phyloP scores from a whole-genome alignment of 176 grass and related monocot species.

The Lolium multiflorum region DNA sequence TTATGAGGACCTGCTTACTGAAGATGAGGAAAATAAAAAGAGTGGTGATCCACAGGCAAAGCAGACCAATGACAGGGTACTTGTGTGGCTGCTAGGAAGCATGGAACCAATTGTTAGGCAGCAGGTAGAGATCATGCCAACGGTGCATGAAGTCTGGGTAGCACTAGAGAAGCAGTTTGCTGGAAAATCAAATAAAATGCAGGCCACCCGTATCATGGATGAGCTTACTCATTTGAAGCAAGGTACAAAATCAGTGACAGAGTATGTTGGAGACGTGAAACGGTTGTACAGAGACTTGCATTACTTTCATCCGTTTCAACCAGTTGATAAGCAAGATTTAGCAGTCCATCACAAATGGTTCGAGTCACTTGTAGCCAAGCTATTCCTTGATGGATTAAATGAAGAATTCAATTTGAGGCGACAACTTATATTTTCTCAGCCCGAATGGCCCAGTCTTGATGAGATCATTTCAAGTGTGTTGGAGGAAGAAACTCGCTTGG shows the following conservation, averaged over 20 bases:
- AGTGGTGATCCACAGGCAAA: not conserved
- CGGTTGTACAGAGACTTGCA: not conserved
- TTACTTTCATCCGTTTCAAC: not conserved
- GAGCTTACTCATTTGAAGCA: not conserved
- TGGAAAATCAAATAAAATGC: slow-evolving; percentile 1
- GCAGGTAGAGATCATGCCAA: not conserved
- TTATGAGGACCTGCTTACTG: too few relatives aligned
- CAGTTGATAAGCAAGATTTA: not conserved
- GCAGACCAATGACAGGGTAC: not conserved
- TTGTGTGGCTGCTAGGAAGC: not conserved
- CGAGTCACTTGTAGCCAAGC: not conserved
- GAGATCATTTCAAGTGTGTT: not conserved
- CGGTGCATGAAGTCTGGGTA: not conserved
- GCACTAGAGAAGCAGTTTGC: not conserved
- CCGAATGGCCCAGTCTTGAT: not conserved
- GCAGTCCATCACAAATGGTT: not conserved
- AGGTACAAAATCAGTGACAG: not conserved
- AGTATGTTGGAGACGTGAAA: not conserved
- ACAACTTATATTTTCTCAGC: not conserved
- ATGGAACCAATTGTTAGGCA: slow-evolving; percentile 3
- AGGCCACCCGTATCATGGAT: slow-evolving; percentile 2
- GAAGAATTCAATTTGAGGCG: not conserved
- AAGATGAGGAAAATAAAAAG: not conserved
- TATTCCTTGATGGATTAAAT: not conserved
- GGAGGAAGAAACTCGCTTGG: not conserved